Base-by-base conservation (phyloP, 2,329 filamentous ascomycete species). In the Arthrobotrys pseudoclavata region DNA sequence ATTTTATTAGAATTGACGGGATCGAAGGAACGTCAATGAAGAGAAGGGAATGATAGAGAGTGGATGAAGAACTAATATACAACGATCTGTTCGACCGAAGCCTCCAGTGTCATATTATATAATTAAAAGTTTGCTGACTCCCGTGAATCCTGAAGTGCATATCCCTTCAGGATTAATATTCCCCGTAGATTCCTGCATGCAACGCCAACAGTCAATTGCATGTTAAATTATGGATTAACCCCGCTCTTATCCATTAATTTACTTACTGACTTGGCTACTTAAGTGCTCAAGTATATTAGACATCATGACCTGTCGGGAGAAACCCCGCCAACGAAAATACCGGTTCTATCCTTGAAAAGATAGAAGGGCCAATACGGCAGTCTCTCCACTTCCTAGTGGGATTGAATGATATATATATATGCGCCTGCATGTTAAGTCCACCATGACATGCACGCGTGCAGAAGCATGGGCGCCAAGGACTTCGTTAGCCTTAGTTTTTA, bases 361-460 rank as follows among this genome's bases (percentile, higher is more conserved):
- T 34, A 34, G 3, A 9, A 34, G 37, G 37, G 15, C 15, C 37
- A 40, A 40, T n/a, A 40, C 13, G 37, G 37, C 37, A 40, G 13
- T 40, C 13, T 12, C 12, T 40, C 13, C 37, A 40, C 37, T 13
- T 40, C 37, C 12, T 37, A 37, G 34, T 37, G 34, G 37, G 37
- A 5, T 40, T 15, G 10, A 15, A 40, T 12, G 12, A 40, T 9
- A 34, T 9, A 34, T 40, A 40, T 52, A 52, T 52, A 52, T 52
- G 47, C 47, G 22, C 13, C 9, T 52, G 47, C 47, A 52, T 52
- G 47, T 52, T 52, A 52, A 52, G 22, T 52, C 47, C 47, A 22
- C 20, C 47, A 52, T 52, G 47, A 12, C 10, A 3, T 15, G 20
- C 22, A 26, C 47, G 18, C 47, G 37, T 37, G 34, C 34, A 37